Evolutionary conservation across 2,329 filamentous ascomycete genomes (phyloP), one percentile per base, ranked within the genome.

Genomic region (Aspergillus tanneri): DNA sequence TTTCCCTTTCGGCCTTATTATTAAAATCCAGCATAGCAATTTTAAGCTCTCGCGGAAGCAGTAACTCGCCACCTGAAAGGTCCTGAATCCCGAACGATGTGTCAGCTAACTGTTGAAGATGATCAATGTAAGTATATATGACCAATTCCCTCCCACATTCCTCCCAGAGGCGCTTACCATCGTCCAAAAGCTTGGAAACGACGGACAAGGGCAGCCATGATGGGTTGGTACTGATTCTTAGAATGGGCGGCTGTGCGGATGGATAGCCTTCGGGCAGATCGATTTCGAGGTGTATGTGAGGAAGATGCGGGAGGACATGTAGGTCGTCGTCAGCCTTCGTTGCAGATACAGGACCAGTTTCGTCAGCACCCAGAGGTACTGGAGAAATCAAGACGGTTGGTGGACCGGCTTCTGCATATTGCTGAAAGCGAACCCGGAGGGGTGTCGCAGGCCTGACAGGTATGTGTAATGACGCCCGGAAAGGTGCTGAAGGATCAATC

Each of bases 21-120:
- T 96, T 87, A 60, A 88, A 90, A 56, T 90, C 87, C 35, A 96
- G 69, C 11, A 96, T 76, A 4, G 84, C 79, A 14, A 88, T 81
- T 68, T 89, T 87, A 46, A 80, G 56, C 3, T 73, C 67, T 5
- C 69, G 66, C 0, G 78, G 64, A 11, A 84, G 65, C 19, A 67
- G 67, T n/a, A 82, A 60, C 52, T 72, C 70, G 2, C 68, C 69
- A 21, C 70, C 66, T 0, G 63, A 47, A 2, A 61, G 58, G 36
- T 72, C 63, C 5, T 65, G 62, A 10, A 83, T 64, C 21, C 74
- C 77, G 59, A 84, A 84, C 1, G 73, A 73, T 3, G 70, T 68
- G 56, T 84, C 80, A 2, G 79, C 76, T 18, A 78, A 69, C 62
- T 83, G 79, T 56, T 84, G 80, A 3, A 85, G 68, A 53, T 77